These are phyloP conservation scores for Metschnikowia henanensis DNA, from an alignment of 805 yeast species.

Conservation along the genomic window DNA sequence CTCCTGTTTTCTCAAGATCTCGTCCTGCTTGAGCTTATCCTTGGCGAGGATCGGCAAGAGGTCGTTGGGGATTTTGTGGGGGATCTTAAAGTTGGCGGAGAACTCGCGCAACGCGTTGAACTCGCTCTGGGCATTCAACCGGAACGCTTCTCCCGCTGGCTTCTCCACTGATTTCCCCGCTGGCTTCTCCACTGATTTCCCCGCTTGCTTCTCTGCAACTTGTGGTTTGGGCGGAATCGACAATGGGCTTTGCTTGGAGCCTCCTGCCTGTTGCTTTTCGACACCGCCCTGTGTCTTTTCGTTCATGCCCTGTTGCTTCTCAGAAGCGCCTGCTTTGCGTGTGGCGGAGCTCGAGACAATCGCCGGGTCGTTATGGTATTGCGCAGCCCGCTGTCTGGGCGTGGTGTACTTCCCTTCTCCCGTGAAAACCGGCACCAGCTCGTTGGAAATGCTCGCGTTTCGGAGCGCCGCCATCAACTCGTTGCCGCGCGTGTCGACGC, in stretches of 20 bases:
- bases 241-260: constrained; percentile 18
- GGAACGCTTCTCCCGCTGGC: constrained; percentile 36
- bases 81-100: constrained; percentile 78
- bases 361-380: constrained; percentile 63
- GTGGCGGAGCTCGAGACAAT: constrained; percentile 55
- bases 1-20: constrained; percentile 46
- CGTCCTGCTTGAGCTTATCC: constrained; percentile 64
- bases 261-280: too few species aligned
- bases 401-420: constrained; percentile 48
- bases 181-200: too few species aligned
- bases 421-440: constrained; percentile 16
- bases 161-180: too few species aligned
- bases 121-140: constrained; percentile 57
- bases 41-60: constrained; percentile 69
- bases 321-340: constrained; percentile 1
- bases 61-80: constrained; percentile 58
- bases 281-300: too few species aligned
- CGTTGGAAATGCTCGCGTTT: constrained; percentile 25
- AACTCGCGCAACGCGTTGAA: constrained; percentile 73
- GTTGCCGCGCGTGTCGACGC: constrained; percentile 55
- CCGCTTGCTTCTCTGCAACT: constrained; percentile 1
- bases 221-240: constrained; percentile 13
- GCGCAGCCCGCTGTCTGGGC: constrained; percentile 55
- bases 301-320: too few species aligned
- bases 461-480: constrained; percentile 50